phyloP scores from a whole-genome alignment of 176 grass and related monocot genomes.

The Olyra latifolia region DNA sequence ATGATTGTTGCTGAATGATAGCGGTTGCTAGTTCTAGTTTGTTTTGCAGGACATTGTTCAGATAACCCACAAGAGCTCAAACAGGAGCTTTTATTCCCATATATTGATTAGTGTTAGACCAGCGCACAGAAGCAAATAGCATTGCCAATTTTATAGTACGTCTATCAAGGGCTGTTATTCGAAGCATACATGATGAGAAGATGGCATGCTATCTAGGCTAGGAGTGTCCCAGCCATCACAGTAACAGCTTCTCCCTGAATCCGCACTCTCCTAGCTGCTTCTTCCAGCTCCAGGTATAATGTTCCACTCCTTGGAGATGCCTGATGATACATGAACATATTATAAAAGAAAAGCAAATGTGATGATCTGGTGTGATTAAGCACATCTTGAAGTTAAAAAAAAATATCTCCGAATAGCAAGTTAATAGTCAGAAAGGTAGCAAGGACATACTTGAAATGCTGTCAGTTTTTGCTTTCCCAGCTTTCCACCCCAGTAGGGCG shows the following conservation, averaged over 20 bases:
- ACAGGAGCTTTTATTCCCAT: no score
- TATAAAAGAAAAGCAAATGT: background rate
- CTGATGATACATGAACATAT: conserved; percentile 25
- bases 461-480: conserved; percentile 58
- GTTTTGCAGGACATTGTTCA: no score
- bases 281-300: conserved; percentile 59
- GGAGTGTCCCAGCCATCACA: conserved; percentile 54
- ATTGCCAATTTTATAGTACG: no score
- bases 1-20: no score
- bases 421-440: background rate
- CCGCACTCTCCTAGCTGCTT: conserved; percentile 40
- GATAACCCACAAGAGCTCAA: no score
- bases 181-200: background rate
- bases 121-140: background rate
- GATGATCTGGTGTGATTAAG: background rate
- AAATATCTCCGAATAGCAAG: background rate
- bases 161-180: no score
- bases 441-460: conserved; percentile 55
- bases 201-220: conserved; percentile 30
- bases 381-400: background rate
- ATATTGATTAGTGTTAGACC: no score
- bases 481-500: conserved; percentile 75
- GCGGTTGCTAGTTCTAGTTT: no score
- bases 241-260: conserved; percentile 74
- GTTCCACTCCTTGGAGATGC: conserved; percentile 65